Conservation (phyloP, 352 stramenopile genomes). For the Phytopythium sindhum region DNA sequence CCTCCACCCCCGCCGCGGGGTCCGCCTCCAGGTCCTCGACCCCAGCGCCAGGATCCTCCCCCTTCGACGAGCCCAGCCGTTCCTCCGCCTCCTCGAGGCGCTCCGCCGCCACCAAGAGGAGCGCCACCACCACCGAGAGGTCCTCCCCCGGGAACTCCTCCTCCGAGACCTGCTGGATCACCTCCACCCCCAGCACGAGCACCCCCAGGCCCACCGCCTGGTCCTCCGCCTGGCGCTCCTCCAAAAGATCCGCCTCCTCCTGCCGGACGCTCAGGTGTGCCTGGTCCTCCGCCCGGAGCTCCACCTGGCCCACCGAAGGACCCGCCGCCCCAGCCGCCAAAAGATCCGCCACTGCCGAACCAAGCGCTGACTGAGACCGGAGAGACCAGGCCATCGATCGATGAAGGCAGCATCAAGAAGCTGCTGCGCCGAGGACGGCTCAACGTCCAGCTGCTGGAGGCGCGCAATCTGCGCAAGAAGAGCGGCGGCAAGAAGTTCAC, state of each 20-base stretch:
- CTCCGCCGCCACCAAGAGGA: neutral
- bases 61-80: slow-evolving; percentile 6
- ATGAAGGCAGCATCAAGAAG: slow-evolving; percentile 29
- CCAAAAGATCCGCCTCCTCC: slow-evolving; percentile 15
- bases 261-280: slow-evolving; percentile 15
- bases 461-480: slow-evolving; percentile 56
- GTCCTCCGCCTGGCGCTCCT: slow-evolving; percentile 21
- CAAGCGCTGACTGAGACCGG: slow-evolving; percentile 1
- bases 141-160: slow-evolving; percentile 3
- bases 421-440: slow-evolving; percentile 66
- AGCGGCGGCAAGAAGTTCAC: slow-evolving; percentile 56
- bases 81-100: neutral
- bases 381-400: slow-evolving; percentile 11
- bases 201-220: slow-evolving; percentile 19
- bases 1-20: neutral
- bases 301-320: slow-evolving; percentile 46
- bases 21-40: slow-evolving; percentile 5
- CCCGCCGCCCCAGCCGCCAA: slow-evolving; percentile 45
- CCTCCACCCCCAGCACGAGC: slow-evolving; percentile 30
- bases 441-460: slow-evolving; percentile 71
- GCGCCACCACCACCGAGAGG: slow-evolving; percentile 9
- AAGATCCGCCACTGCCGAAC: slow-evolving; percentile 34
- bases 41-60: neutral
- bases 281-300: slow-evolving; percentile 18
- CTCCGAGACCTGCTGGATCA: slow-evolving; percentile 20